phyloP scores from a whole-genome alignment of 805 yeast genomes.

The Cyberlindnera amylophila region DNA sequence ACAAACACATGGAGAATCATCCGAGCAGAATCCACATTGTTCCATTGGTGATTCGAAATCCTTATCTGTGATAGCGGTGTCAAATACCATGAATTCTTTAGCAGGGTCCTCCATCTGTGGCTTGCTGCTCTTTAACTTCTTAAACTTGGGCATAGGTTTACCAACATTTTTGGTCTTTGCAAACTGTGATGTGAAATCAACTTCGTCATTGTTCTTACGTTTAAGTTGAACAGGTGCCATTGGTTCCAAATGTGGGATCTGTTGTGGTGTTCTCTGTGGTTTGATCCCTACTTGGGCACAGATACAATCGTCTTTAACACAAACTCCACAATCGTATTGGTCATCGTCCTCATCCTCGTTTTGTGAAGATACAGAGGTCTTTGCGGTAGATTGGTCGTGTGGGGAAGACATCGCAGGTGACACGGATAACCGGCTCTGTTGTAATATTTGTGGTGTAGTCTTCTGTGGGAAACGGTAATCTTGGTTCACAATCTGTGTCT shows the following conservation, averaged over 20 bases:
- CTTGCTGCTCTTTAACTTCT: constrained; percentile 14
- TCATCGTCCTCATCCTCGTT: constrained; percentile 16
- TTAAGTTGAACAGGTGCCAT: constrained; percentile 63
- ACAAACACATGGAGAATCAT: constrained; percentile 89
- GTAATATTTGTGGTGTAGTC: constrained; percentile 22
- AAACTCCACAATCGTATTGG: constrained; percentile 54
- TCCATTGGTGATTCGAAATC: constrained; percentile 53
- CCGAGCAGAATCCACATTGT: constrained; percentile 92
- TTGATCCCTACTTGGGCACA: constrained; percentile 45
- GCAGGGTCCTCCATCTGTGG: constrained; percentile 12
- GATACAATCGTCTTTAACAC: constrained; percentile 63
- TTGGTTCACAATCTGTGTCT: constrained; percentile 2
- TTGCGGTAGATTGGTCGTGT: constrained; percentile 17
- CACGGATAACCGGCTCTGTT: constrained; percentile 37
- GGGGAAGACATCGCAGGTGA: constrained; percentile 37
- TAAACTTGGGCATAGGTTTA: constrained; percentile 26
- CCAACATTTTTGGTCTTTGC: constrained; percentile 27
- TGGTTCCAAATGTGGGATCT: constrained; percentile 42
- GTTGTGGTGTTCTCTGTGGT: constrained; percentile 11
- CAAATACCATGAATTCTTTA: constrained; percentile 21
- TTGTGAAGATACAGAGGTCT: constrained; percentile 20
- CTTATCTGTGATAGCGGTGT: constrained; percentile 27
- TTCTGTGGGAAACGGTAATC: constrained; percentile 2
- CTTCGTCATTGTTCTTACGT: constrained; percentile 31
- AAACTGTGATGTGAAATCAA: constrained; percentile 56